A percentile compares a stretch with the other conserved stretches of the same genome.
Conservation (phyloP, 2,329 filamentous ascomycete genomes). For the Tolypocladium inflatum region DNA sequence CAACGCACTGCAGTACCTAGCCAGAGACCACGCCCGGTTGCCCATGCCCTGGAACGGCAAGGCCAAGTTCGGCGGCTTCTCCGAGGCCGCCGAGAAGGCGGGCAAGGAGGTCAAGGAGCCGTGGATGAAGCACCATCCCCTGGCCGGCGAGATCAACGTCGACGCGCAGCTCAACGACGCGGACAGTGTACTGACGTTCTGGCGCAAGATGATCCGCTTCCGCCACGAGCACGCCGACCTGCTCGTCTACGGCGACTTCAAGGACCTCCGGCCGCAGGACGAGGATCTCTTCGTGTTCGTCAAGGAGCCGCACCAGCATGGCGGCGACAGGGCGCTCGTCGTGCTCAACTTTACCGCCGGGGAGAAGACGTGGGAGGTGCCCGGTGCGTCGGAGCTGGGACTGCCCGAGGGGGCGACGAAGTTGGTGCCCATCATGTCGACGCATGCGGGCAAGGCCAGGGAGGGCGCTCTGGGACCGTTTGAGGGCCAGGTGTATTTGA, state of each 20-base stretch:
- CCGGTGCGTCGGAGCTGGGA: slow-evolving; percentile 12
- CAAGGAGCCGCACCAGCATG: slow-evolving; percentile 15
- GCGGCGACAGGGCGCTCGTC: slow-evolving; percentile 14
- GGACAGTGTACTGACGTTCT: slow-evolving; percentile 23
- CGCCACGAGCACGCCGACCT: slow-evolving; percentile 21
- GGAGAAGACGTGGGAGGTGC: slow-evolving; percentile 14
- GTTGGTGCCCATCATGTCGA: slow-evolving; percentile 18
- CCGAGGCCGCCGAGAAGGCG: slow-evolving; percentile 22
- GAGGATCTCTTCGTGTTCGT: slow-evolving; percentile 16
- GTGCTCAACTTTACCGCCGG: slow-evolving; percentile 22
- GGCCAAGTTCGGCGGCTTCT: slow-evolving; percentile 22
- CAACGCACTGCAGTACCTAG: slow-evolving; percentile 19
- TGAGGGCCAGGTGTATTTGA: slow-evolving; percentile 21
- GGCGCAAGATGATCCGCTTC: slow-evolving; percentile 19
- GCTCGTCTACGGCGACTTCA: slow-evolving; percentile 24
- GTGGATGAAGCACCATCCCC: slow-evolving; percentile 23
- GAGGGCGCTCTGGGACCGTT: slow-evolving; percentile 13
- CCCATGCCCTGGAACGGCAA: slow-evolving; percentile 54
- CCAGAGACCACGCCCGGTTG: slow-evolving; percentile 55
- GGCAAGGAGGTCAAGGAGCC: slow-evolving; percentile 17
- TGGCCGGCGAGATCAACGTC: slow-evolving; percentile 40
- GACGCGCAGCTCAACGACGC: slow-evolving; percentile 36
- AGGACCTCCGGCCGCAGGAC: slow-evolving; percentile 13
- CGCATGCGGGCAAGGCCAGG: slow-evolving; percentile 10
- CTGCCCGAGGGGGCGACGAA: slow-evolving; percentile 4